These are phyloP conservation scores for Pleurotus salmoneostramineus DNA, from an alignment of 768 basidiomycete genomes.

Conservation along the genomic window DNA sequence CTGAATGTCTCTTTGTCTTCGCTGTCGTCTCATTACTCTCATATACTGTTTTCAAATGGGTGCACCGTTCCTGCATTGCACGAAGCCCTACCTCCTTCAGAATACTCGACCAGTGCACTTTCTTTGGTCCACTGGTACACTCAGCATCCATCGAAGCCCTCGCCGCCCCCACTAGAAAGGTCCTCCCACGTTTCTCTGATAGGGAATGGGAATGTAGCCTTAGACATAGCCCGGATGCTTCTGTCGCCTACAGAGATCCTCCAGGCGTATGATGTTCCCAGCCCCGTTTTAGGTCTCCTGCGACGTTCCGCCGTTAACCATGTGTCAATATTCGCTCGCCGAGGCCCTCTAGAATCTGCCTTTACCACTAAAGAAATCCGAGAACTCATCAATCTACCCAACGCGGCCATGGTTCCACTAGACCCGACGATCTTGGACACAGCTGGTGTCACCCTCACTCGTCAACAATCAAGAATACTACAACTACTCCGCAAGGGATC, in stretches of 20 bases:
- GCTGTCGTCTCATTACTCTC: conserved; percentile 72
- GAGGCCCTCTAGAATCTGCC: conserved; percentile 85
- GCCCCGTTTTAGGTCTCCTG: conserved; percentile 67
- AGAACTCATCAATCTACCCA: conserved; percentile 69
- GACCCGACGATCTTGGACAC: conserved; percentile 37
- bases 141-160: conserved; percentile 69
- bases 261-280: conserved; percentile 73
- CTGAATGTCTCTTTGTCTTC: conserved; percentile 55
- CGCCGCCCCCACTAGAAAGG: conserved; percentile 61
- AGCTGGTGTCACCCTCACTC: conserved; percentile 29
- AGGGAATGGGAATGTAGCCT: conserved; percentile 92
- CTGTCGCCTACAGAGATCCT: conserved; percentile 66
- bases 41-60: conserved; percentile 84
- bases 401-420: conserved; percentile 66
- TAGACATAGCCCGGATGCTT: conserved; percentile 89
- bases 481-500: conserved; percentile 68
- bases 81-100: conserved; percentile 43
- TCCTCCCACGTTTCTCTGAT: conserved; percentile 76
- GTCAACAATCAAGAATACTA: conserved; percentile 65
- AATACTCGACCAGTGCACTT: conserved; percentile 66
- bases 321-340: conserved; percentile 79
- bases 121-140: conserved; percentile 97
- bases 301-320: conserved; percentile 59
- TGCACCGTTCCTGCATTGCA: conserved; percentile 66
- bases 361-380: conserved; percentile 93